phyloP scores from a whole-genome alignment of 495 filamentous ascomycete genomes.

The Hyaloscypha finlandica region DNA sequence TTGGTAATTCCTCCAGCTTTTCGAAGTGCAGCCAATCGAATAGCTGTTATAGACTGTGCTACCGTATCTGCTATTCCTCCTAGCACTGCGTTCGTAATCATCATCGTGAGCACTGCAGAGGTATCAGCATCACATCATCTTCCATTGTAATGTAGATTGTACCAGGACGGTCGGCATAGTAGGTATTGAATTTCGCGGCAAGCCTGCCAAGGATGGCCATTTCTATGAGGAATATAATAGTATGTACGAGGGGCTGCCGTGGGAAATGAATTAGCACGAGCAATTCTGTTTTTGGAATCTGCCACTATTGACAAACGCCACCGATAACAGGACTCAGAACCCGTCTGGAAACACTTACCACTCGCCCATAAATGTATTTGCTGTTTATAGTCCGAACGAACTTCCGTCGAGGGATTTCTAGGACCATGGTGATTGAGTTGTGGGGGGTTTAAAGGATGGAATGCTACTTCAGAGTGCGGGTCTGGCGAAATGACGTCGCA shows the following conservation, averaged over 20 bases:
- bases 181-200: conserved; percentile 84
- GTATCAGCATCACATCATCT: background rate
- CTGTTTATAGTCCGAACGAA: conserved; percentile 69
- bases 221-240: conserved; percentile 82
- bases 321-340: conserved; percentile 15
- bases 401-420: conserved; percentile 60
- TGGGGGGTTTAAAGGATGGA: background rate
- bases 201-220: conserved; percentile 82
- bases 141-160: conserved; percentile 21
- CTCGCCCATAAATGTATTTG: conserved; percentile 76
- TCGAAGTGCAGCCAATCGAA: conserved; percentile 66
- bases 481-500: background rate
- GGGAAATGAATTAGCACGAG: conserved; percentile 29
- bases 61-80: conserved; percentile 94
- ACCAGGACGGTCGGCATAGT: conserved; percentile 88
- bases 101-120: conserved; percentile 85
- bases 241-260: conserved; percentile 79
- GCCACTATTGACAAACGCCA: conserved; percentile 23
- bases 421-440: conserved; percentile 43
- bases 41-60: conserved; percentile 87
- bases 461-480: background rate
- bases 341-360: conserved; percentile 58
- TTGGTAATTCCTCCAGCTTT: conserved; percentile 54
- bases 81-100: conserved; percentile 95
- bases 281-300: conserved; percentile 22